Evolutionary conservation across 2,329 filamentous ascomycete species (phyloP), one percentile per base, ranked within the genome.

Genomic region (Thermoascus crustaceus): DNA sequence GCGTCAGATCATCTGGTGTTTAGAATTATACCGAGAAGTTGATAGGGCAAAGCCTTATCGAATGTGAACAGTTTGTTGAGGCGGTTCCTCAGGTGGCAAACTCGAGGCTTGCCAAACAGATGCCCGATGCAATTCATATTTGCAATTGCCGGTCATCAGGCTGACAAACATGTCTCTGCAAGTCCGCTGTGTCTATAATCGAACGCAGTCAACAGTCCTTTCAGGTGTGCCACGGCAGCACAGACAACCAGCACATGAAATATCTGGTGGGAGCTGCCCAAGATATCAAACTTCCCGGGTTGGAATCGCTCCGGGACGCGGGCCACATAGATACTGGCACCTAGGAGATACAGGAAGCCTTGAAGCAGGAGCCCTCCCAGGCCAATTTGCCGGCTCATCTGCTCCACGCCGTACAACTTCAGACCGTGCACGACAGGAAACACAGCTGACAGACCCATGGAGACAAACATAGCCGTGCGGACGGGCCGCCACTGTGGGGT

Each of bases 231-330:
- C 1, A 75, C 73, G 0, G 86, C 89, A 0, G 91, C 91, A 41
- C 87, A 60, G 10, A 96, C 69, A 18, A 98, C 88, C 44, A 91
- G 73, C 24, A 94, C 68, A 65, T 98, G 91, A 60, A 98, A 98
- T 45, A 98, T 82, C 64, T 98, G 91, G 61, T 98, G 91, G 13
- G 86, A 94, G 55, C 80, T 87, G 23, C 91, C 89, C 75, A 84
- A 84, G 34, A 95, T 84, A 61, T 98, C 91, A 53, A 89, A 95
- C 5, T 60, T 68, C 1, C 86, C 85, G 0, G 89, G 91, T 29
- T 67, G 74, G 52, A 73, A 76, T 40, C 85, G 73, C 65, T 98
- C 91, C 0, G 91, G 91, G 61, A 89, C 79, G 23, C 91, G 80
- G 35, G 75, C 70, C 5, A 87, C 91, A 59, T 98, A 96, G 32